Percentiles rank a stretch among this genome's conserved stretches.
phyloP scores from a whole-genome alignment of 2,329 filamentous ascomycete species.

The Metarhizium humberi region DNA sequence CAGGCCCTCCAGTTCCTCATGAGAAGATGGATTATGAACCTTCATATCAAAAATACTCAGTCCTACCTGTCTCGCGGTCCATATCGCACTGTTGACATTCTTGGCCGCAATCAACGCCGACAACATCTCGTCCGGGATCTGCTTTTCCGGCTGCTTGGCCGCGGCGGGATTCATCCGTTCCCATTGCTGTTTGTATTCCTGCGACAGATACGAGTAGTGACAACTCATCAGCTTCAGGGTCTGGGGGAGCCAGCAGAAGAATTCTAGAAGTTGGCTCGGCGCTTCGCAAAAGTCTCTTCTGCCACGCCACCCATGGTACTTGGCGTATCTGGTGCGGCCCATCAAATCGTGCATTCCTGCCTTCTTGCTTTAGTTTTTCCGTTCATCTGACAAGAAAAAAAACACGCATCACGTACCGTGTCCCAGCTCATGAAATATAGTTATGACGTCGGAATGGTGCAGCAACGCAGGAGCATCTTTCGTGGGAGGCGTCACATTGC shows the following conservation, averaged over 20 bases:
- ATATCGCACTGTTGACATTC: conserved; percentile 39
- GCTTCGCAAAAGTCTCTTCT: conserved; percentile 28
- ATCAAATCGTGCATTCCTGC: conserved; percentile 24
- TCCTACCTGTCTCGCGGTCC: conserved; percentile 25
- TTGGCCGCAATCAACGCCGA: conserved; percentile 38
- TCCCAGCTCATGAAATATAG: conserved; percentile 15
- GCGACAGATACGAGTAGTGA: conserved; percentile 12
- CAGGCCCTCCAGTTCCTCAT: no score
- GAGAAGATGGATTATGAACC: conserved; percentile 1
- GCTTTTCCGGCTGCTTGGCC: no score
- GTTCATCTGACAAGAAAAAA: neutral
- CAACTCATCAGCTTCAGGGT: conserved; percentile 31
- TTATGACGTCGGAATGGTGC: conserved; percentile 3
- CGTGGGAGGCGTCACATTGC: conserved; percentile 1
- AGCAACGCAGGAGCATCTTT: neutral
- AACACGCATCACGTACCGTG: conserved; percentile 8
- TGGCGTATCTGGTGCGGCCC: conserved; percentile 21
- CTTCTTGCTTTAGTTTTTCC: neutral
- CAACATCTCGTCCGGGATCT: conserved; percentile 37
- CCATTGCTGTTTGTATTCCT: conserved; percentile 11
- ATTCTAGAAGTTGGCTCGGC: conserved; percentile 30
- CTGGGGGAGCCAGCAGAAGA: conserved; percentile 27
- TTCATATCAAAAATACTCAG: conserved; percentile 1
- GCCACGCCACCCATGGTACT: conserved; percentile 25
- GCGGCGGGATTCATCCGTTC: no score